These are phyloP conservation scores for Ceratocystis albifundus DNA, from an alignment of 2,329 filamentous ascomycete genomes.

Conservation along the genomic window DNA sequence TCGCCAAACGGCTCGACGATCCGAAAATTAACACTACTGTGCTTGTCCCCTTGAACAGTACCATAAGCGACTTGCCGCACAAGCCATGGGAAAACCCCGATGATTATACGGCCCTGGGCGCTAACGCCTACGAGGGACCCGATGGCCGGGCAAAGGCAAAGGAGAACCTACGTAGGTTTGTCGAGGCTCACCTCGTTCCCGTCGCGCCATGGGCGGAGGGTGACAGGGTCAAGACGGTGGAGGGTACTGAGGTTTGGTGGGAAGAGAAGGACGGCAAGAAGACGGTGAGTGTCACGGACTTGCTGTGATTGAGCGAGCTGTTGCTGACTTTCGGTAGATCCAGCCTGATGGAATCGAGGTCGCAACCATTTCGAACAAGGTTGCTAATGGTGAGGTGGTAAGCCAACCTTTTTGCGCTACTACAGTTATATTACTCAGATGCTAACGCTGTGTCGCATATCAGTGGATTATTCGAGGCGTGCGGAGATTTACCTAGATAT, in stretches of 20 bases:
- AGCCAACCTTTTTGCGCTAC: slow-evolving; percentile 27
- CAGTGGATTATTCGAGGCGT: slow-evolving; percentile 15
- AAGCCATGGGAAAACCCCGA: slow-evolving; percentile 77
- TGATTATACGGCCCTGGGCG: slow-evolving; percentile 58
- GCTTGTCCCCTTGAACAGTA: slow-evolving; percentile 75
- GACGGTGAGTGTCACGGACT: slow-evolving; percentile 40
- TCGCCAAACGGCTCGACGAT: slow-evolving; percentile 58
- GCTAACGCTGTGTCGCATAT: neutral
- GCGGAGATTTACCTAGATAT: neutral
- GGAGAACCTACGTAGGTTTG: slow-evolving; percentile 65
- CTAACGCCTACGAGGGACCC: slow-evolving; percentile 61
- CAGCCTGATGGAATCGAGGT: slow-evolving; percentile 75
- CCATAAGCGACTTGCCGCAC: slow-evolving; percentile 61
- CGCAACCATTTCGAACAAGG: slow-evolving; percentile 57
- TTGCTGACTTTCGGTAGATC: slow-evolving; percentile 38
- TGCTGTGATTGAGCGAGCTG: slow-evolving; percentile 7
- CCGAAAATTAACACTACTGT: slow-evolving; percentile 62
- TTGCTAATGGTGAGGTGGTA: slow-evolving; percentile 75
- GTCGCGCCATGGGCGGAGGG: slow-evolving; percentile 62
- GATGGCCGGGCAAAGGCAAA: slow-evolving; percentile 66
- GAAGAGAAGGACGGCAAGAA: slow-evolving; percentile 56
- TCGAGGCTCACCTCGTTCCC: slow-evolving; percentile 72
- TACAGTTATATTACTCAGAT: neutral
- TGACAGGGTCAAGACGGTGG: slow-evolving; percentile 54
- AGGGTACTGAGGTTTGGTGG: slow-evolving; percentile 68